phyloP scores from a whole-genome alignment of 257 asterid genomes.

The Hygrophila difformis region DNA sequence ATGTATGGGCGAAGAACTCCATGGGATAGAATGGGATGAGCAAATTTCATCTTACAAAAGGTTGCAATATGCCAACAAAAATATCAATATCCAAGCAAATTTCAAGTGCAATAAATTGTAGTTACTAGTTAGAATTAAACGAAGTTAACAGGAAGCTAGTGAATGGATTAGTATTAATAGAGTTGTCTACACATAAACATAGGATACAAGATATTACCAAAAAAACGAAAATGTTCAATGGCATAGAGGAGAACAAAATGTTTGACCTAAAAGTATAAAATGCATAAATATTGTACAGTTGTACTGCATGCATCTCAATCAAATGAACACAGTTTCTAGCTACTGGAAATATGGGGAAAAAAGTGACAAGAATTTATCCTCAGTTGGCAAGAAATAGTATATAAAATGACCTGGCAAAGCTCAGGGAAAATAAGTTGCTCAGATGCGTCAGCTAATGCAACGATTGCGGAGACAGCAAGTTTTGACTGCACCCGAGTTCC shows the following conservation, averaged over 20 bases:
- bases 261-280: constrained; percentile 1
- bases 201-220: background rate
- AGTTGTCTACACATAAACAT: constrained; percentile 1
- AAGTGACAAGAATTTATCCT: background rate
- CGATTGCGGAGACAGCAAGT: constrained; percentile 69
- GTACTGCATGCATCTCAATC: too few relatives aligned
- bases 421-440: constrained; percentile 37
- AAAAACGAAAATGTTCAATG: too few relatives aligned
- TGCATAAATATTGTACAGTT: background rate
- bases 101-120: constrained; percentile 9
- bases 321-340: too few relatives aligned
- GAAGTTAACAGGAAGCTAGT: constrained; percentile 6
- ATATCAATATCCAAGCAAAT: constrained; percentile 15
- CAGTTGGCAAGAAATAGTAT: constrained; percentile 8
- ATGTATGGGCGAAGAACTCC: constrained; percentile 5
- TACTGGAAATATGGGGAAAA: too few relatives aligned
- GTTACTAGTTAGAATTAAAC: constrained; percentile 14
- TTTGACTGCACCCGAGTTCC: constrained; percentile 73
- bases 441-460: constrained; percentile 44
- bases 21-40: constrained; percentile 16
- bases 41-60: constrained; percentile 9
- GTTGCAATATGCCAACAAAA: constrained; percentile 11
- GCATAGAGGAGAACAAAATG: constrained; percentile 7
- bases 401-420: constrained; percentile 59
- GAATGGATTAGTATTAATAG: constrained; percentile 11